A percentile compares a stretch with the other conserved stretches of the same genome.
phyloP scores from a whole-genome alignment of 805 yeast genomes.

The Yarrowia hollandica region DNA sequence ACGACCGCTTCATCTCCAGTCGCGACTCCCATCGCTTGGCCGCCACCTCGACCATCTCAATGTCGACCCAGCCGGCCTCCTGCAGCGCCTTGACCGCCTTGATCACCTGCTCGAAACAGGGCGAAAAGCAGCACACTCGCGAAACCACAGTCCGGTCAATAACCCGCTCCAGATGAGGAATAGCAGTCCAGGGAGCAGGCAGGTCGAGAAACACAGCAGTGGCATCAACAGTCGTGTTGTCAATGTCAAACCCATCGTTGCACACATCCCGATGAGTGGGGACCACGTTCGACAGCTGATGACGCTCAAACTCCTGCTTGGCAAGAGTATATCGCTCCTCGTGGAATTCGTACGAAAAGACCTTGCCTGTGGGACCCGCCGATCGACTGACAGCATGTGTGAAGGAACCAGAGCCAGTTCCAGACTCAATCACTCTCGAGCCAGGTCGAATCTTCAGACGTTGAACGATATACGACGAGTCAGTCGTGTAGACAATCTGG shows the following conservation, averaged over 20 bases:
- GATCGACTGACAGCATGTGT: constrained; percentile 90
- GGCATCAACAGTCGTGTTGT: constrained; percentile 48
- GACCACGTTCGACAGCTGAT: constrained; percentile 59
- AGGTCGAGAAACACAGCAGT: constrained; percentile 83
- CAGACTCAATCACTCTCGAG: constrained; percentile 87
- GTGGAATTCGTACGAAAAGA: constrained; percentile 91
- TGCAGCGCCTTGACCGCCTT: constrained; percentile 77
- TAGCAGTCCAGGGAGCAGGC: constrained; percentile 97
- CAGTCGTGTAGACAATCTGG: constrained; percentile 96
- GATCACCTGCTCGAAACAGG: constrained; percentile 96
- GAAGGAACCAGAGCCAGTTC: constrained; percentile 96
- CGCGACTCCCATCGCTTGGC: constrained; percentile 87
- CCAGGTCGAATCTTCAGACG: constrained; percentile 73
- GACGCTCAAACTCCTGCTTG: constrained; percentile 67
- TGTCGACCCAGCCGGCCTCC: constrained; percentile 73
- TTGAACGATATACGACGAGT: constrained; percentile 86
- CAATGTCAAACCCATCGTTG: constrained; percentile 71
- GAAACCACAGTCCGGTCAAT: constrained; percentile 55
- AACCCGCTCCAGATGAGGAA: constrained; percentile 66
- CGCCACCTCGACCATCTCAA: constrained; percentile 90
- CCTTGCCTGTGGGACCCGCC: constrained; percentile 56
- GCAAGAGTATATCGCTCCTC: constrained; percentile 82
- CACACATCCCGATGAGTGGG: constrained; percentile 94
- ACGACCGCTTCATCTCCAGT: constrained; percentile 77
- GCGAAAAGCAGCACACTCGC: constrained; percentile 91